Evolutionary conservation across 495 filamentous ascomycete genomes (phyloP), one percentile per base, ranked within the genome.

Genomic region (Penicillium simplicissimum): DNA sequence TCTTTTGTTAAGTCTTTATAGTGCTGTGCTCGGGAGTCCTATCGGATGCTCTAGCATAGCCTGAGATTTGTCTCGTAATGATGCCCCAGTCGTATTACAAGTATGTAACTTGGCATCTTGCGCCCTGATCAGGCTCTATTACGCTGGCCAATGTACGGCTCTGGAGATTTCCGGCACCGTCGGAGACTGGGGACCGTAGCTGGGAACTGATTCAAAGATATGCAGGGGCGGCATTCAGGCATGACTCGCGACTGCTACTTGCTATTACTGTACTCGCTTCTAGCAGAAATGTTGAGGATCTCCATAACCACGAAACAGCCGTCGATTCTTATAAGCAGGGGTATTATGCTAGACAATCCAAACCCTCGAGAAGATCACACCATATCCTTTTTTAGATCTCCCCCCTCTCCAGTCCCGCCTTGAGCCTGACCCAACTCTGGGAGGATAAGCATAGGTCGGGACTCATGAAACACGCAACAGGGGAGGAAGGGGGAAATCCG

Each of bases 321-420:
- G 15, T 63, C 21, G n/a, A 62, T 62, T 62, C 53, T 3, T 13
- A 49, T 37, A 23, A n/a, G 60, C 55, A 28, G 58, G 62, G 62
- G 62, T 64, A 64, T 64, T 64, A 64, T 64, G 58, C 62, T 56
- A 64, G 57, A 51, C 25, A 63, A 48, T 35, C 55, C 38, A 63
- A 58, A 62, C 28, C 45, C 45, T 10, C 28, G 23, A 25, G 45
- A 28, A 28, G 21, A 25, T 48, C 45, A 48, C 21, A 52, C 49
- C 51, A 53, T 19, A 19, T 28, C 17, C 51, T 37, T 45, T 31
- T 42, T 55, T 38, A 36, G 25, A 23, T 15, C 25, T 33, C 38
- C 45, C 38, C 45, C 6, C 23, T 45, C 60, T 55, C 56, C 52
- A 48, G 59, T 51, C 64, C 57, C 59, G 58, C 55, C 31, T 17